A percentile compares a stretch with the other conserved stretches of the same genome.
Evolutionary conservation across 106 monocot species (phyloP).

Genomic region (Apostasia ramifera): DNA sequence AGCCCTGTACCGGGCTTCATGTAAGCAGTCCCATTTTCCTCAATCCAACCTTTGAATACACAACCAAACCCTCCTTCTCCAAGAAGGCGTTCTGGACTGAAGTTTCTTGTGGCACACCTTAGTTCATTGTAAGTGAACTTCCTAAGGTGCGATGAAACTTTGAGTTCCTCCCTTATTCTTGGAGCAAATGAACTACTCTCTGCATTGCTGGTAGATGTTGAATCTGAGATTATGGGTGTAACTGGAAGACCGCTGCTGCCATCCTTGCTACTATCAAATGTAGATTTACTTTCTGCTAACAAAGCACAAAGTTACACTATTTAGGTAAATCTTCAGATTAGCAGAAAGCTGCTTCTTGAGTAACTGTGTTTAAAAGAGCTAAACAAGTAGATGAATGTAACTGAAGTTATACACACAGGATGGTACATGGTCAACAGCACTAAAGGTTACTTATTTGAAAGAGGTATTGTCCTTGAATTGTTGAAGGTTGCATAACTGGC

Average conservation of each 20-base stretch:
- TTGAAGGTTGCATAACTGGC: too few relatives aligned
- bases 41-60: constrained; percentile 44
- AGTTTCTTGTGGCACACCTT: constrained; percentile 32
- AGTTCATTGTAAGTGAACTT: constrained; percentile 34
- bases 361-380: too few relatives aligned
- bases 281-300: constrained; percentile 27
- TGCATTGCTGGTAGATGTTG: constrained; percentile 30
- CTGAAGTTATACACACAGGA: too few relatives aligned
- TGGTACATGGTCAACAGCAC: too few relatives aligned
- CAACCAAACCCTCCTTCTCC: constrained; percentile 46
- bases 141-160: constrained; percentile 22
- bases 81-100: constrained; percentile 36
- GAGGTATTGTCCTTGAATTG: too few relatives aligned
- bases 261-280: constrained; percentile 22
- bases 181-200: constrained; percentile 30
- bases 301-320: background rate
- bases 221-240: constrained; percentile 17
- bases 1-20: constrained; percentile 42
- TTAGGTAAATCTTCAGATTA: background rate
- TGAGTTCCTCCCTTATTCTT: constrained; percentile 24
- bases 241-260: constrained; percentile 20
- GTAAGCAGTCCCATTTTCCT: constrained; percentile 38
- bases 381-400: too few relatives aligned
- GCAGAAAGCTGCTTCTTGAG: background rate
- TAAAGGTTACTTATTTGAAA: too few relatives aligned